Base-by-base conservation (phyloP, 176 grass and related monocot species). In the Lolium multiflorum region DNA sequence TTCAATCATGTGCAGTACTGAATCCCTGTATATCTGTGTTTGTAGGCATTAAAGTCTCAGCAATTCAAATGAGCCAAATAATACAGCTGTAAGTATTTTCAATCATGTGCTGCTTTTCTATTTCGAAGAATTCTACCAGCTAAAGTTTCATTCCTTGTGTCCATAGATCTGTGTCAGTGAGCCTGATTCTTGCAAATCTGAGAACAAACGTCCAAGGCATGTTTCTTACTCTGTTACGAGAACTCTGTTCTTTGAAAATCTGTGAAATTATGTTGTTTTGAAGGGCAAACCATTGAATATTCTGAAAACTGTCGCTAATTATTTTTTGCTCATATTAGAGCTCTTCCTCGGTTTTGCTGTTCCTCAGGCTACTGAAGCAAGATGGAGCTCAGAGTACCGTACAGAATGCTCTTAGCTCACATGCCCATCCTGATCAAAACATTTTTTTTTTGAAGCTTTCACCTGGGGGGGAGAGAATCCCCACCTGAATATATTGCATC, bases 191-290 rank as follows among this genome's bases (percentile, higher is more conserved):
- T 18, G 17, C 25, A 25, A 31, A 76, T 18, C 73, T 76, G 73
- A 76, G 17, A 76, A 28, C 48, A 76, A 76, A 76, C 73, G 73
- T 28, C 24, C 48, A 76, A 76, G 73, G 73, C 49, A 76, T 24
- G 73, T 54, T 76, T 54, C 24, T 54, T 54, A 35, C 73, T 54
- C 48, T 76, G 73, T 76, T 76, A 31, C 54, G 24, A 28, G 11
- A 76, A 37, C 49, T 56, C 3, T 48, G 49, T 76, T 76, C 24
- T 54, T 31, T 76, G 25, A 54, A 76, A 25, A 76, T 35, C 73
- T 52, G 48, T 52, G 72, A 8, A 76, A 51, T 5, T 16, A 28
- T 76, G 25, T 55, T 55, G 73, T 28, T 54, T 54, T 55, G 22
- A 47, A 18, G 1, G 4, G 54, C 73, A 76, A 76, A 17, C 8